Conservation (phyloP, 208 protist species). For the Strigomonas galati region DNA sequence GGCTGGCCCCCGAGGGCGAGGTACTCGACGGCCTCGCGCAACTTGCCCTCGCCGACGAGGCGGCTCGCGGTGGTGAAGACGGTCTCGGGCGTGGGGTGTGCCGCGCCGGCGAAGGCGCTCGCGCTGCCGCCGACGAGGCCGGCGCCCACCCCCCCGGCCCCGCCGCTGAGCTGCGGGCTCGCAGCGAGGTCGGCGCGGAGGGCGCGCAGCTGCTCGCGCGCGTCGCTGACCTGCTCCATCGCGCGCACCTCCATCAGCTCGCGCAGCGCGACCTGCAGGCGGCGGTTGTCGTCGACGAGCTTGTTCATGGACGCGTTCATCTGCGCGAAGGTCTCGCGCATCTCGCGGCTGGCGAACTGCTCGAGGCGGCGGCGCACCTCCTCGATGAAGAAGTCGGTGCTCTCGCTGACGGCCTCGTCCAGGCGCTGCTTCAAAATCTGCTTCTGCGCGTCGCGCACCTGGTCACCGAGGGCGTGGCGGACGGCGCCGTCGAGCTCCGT, state of each 20-base stretch:
- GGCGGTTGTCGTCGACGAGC: conserved; percentile 61
- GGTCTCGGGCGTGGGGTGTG: conserved; percentile 47
- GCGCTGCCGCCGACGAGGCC: background rate
- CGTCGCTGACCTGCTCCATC: conserved; percentile 25
- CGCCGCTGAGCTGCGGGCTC: conserved; percentile 15
- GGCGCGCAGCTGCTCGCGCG: conserved; percentile 48
- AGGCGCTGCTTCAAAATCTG: conserved; percentile 58
- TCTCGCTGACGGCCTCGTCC: conserved; percentile 67
- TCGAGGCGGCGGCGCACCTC: conserved; percentile 51
- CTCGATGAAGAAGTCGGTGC: conserved; percentile 40
- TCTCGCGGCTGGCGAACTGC: conserved; percentile 48
- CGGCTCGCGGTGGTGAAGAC: conserved; percentile 45
- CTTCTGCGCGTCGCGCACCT: conserved; percentile 50
- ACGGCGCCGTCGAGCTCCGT: conserved; percentile 65
- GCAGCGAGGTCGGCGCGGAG: conserved; percentile 36
- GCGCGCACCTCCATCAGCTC: conserved; percentile 48
- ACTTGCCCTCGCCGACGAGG: conserved; percentile 29
- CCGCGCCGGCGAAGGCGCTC: conserved; percentile 6
- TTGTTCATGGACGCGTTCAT: conserved; percentile 43
- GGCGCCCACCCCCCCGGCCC: conserved; percentile 13
- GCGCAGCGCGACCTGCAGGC: conserved; percentile 50
- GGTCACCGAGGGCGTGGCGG: conserved; percentile 42
- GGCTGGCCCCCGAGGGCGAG: conserved; percentile 25
- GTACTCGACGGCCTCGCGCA: conserved; percentile 36
- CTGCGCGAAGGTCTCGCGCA: conserved; percentile 39